These are phyloP conservation scores for Aspergillus viridinutans DNA, from an alignment of 2,329 filamentous ascomycete genomes.

Conservation along the genomic window DNA sequence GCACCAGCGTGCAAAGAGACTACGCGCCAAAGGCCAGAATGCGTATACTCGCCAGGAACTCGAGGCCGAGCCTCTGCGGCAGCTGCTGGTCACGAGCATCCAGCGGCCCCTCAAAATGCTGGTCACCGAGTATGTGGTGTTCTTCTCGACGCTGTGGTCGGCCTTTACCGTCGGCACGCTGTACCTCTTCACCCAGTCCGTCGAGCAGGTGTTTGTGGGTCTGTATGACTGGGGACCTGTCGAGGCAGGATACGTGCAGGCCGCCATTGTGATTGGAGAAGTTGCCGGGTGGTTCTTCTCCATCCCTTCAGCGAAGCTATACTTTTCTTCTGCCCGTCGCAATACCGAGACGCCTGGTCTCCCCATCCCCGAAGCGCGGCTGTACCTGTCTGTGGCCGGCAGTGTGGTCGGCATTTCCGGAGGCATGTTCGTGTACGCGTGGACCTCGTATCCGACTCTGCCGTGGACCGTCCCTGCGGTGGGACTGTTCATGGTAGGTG, in stretches of 20 bases:
- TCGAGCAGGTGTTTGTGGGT: slow-evolving; percentile 40
- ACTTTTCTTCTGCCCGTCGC: slow-evolving; percentile 26
- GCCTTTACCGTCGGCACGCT: slow-evolving; percentile 42
- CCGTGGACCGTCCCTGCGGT: slow-evolving; percentile 35
- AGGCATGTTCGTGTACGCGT: slow-evolving; percentile 36
- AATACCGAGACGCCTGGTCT: slow-evolving; percentile 38
- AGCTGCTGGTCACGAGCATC: slow-evolving; percentile 32
- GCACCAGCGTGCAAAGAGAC: slow-evolving; percentile 29
- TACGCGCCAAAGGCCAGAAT: slow-evolving; percentile 29
- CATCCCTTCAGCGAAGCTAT: slow-evolving; percentile 12
- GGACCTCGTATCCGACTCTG: slow-evolving; percentile 28
- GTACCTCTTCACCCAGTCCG: slow-evolving; percentile 42
- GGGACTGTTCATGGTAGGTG: slow-evolving; percentile 36
- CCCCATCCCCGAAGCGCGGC: slow-evolving; percentile 42
- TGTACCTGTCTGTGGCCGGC: slow-evolving; percentile 40
- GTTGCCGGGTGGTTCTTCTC: slow-evolving; percentile 36
- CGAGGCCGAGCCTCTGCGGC: slow-evolving; percentile 24
- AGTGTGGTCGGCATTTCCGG: slow-evolving; percentile 31
- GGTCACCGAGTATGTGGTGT: slow-evolving; percentile 42
- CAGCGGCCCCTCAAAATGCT: slow-evolving; percentile 35
- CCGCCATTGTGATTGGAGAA: slow-evolving; percentile 42
- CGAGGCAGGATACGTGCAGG: slow-evolving; percentile 38
- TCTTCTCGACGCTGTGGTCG: slow-evolving; percentile 42
- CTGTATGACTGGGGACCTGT: slow-evolving; percentile 24
- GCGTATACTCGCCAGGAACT: slow-evolving; percentile 33